Conservation (phyloP, 352 stramenopile species). For the Elongisporangium prolatum region DNA sequence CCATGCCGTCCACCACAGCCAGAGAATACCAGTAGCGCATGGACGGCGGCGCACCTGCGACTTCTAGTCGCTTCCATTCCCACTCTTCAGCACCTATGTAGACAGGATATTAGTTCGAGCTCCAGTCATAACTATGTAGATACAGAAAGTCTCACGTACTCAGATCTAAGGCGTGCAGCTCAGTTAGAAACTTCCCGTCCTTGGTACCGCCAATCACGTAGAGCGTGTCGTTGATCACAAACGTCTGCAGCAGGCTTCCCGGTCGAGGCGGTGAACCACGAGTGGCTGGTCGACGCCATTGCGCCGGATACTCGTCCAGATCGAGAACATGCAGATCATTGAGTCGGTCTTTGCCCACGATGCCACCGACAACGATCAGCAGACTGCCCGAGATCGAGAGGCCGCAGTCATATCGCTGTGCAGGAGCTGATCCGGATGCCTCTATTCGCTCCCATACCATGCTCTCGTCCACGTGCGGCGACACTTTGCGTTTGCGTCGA, state of each 20-base stretch:
- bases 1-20: slow-evolving; percentile 29
- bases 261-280: slow-evolving; percentile 27
- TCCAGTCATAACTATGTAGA: slow-evolving; percentile 21
- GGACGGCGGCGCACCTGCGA: slow-evolving; percentile 36
- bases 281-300: slow-evolving; percentile 30
- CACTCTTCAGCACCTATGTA: slow-evolving; percentile 30
- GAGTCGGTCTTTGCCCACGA: slow-evolving; percentile 46
- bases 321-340: slow-evolving; percentile 53
- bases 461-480: slow-evolving; percentile 20
- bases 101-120: not conserved
- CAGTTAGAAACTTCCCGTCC: slow-evolving; percentile 54
- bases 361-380: slow-evolving; percentile 56
- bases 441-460: slow-evolving; percentile 32
- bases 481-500: slow-evolving; percentile 27
- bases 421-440: slow-evolving; percentile 19
- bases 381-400: slow-evolving; percentile 29
- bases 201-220: slow-evolving; percentile 55
- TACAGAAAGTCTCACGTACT: slow-evolving; percentile 22
- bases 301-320: slow-evolving; percentile 13
- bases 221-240: slow-evolving; percentile 37
- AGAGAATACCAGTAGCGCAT: slow-evolving; percentile 68
- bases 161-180: slow-evolving; percentile 44
- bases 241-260: slow-evolving; percentile 47
- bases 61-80: slow-evolving; percentile 43
- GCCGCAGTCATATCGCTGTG: slow-evolving; percentile 52